Base-by-base conservation (phyloP, 2,329 filamentous ascomycete genomes). In the Talaromyces rugulosus region DNA sequence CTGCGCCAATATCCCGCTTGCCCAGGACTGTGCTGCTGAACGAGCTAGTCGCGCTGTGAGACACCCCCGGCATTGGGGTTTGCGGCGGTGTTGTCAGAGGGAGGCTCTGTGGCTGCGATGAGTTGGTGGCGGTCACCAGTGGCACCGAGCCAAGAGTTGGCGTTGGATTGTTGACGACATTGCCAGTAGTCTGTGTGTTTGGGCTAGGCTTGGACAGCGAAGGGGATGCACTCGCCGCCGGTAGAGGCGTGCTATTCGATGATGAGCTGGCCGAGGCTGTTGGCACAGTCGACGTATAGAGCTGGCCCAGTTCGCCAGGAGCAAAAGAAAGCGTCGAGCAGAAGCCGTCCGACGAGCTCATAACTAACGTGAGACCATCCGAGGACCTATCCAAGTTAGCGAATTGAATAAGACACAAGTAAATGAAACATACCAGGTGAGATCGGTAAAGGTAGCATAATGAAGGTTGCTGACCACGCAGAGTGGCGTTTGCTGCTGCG, bases 321-420 rank as follows among this genome's bases (percentile, higher is more conserved):
- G 85, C 77, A 72, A 99, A 99, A 0, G 92, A 90, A 5, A 99
- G 81, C 0, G 91, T 89, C 0, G 95, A 99, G 75, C 95, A 99
- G 79, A 98, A 99, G 0, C 95, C 95, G 75, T 99, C 95, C 0
- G 95, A 97, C 0, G 95, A 99, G n/a, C 92, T 95, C 79, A 99
- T 96, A 56, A 99, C 82, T 27, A 99, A 80, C 1, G 89, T 92
- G 50, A 86, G 81, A 12, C 90, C 90, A 74, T 93, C 90, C 65
- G 83, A 87, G 1, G 90, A 90, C 89, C 89, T 90, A 65, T 33
- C 23, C 54, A 5, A 6, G 50, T 77, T 69, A 65, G 67, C 74
- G 56, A 40, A 58, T 47, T 47, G n/a, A 30, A 63, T 30, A 16
- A 5, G 31, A 18, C 58, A 18, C 28, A 42, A 52, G 5, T 33